Percentiles rank a stretch among this genome's conserved stretches.
Conservation (phyloP, 768 basidiomycete species). For the Multifurca ochricompacta region DNA sequence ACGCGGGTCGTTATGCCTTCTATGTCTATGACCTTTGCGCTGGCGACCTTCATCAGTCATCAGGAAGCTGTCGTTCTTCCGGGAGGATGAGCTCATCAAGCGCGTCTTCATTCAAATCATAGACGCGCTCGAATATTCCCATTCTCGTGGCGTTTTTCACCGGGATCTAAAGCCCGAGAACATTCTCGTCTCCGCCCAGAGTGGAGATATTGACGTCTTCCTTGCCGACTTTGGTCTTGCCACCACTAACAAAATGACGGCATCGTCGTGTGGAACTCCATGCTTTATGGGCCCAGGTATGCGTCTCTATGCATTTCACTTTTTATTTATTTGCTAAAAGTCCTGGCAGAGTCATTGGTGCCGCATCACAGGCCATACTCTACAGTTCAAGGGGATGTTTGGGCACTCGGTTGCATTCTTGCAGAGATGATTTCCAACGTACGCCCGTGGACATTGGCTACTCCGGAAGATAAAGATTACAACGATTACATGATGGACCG, state of each 20-base stretch:
- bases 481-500: background rate
- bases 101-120: constrained; percentile 10
- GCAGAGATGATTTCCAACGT: constrained; percentile 7
- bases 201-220: constrained; percentile 1
- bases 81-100: constrained; percentile 10
- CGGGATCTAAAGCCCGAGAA: constrained; percentile 13
- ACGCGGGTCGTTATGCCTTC: constrained; percentile 58
- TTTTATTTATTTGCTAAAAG: background rate
- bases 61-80: constrained; percentile 3
- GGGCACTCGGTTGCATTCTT: constrained; percentile 16
- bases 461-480: background rate
- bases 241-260: constrained; percentile 3
- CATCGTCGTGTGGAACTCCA: constrained; percentile 7
- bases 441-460: constrained; percentile 1
- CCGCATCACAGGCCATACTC: background rate
- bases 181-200: background rate
- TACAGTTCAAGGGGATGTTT: background rate
- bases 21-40: constrained; percentile 17
- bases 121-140: constrained; percentile 11
- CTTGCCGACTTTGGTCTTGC: constrained; percentile 17
- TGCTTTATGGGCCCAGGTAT: constrained; percentile 16
- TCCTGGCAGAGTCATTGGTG: background rate
- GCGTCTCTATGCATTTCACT: background rate
- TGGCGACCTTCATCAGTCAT: constrained; percentile 10
- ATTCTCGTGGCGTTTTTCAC: constrained; percentile 12